phyloP scores from a whole-genome alignment of 306 rosid species.

The Lathyrus sativus region DNA sequence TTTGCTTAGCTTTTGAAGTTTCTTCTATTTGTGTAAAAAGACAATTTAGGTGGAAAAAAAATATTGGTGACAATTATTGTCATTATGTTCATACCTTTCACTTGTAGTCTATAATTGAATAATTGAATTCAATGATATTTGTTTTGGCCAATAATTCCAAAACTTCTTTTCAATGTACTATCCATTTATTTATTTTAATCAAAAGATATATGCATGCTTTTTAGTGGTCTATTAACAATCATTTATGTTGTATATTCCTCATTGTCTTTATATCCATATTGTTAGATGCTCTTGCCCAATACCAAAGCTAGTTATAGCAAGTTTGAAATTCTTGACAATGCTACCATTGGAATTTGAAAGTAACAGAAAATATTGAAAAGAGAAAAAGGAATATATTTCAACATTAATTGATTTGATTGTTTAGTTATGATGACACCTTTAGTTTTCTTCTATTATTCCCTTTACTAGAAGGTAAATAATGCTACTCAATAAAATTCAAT shows the following conservation, averaged over 20 bases:
- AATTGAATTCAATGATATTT: constrained; percentile 52
- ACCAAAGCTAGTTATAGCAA: constrained; percentile 27
- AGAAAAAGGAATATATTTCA: not conserved
- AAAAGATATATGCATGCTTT: constrained; percentile 46
- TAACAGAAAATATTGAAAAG: constrained; percentile 3
- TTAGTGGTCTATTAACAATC: constrained; percentile 47
- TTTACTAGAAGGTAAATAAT: not conserved
- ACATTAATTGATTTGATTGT: constrained; percentile 37
- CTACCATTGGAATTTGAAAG: constrained; percentile 24
- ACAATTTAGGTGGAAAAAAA: not conserved
- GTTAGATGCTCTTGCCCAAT: constrained; percentile 37
- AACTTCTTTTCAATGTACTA: constrained; percentile 40
- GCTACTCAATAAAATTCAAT: not conserved
- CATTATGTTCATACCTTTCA: constrained; percentile 45
- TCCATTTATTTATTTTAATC: constrained; percentile 41
- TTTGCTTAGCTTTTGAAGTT: constrained; percentile 40
- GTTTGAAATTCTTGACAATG: constrained; percentile 22
- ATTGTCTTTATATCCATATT: constrained; percentile 36
- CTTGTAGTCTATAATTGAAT: constrained; percentile 40
- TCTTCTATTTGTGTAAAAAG: constrained; percentile 34
- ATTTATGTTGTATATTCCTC: constrained; percentile 39
- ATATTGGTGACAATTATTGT: constrained; percentile 48
- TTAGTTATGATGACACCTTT: constrained; percentile 1
- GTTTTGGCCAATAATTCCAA: constrained; percentile 47
- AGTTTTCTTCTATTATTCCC: constrained; percentile 3